These are phyloP conservation scores for Rhododendron mucronatum DNA, from an alignment of 148 eudicot genomes.

Conservation along the genomic window DNA sequence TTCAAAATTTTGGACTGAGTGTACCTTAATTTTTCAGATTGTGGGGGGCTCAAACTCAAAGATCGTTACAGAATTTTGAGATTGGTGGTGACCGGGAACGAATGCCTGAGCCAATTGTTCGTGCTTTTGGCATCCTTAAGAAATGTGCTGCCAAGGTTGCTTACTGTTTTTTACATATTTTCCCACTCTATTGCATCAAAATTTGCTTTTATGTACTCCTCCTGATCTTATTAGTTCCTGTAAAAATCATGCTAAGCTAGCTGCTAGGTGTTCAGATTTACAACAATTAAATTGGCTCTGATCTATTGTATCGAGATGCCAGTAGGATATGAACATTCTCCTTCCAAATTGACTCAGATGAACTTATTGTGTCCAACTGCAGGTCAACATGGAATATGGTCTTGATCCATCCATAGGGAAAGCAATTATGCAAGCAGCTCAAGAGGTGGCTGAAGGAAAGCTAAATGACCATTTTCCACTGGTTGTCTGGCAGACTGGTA, in stretches of 20 bases:
- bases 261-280: not conserved
- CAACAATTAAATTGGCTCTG: not conserved
- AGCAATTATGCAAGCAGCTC: conserved; percentile 97
- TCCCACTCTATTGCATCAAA: not conserved
- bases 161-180: not conserved
- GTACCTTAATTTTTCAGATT: conserved; percentile 38
- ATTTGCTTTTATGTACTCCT: not conserved
- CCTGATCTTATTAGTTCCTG: not conserved
- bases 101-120: conserved; percentile 94
- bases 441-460: conserved; percentile 96
- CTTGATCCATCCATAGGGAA: conserved; percentile 87
- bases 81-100: conserved; percentile 97
- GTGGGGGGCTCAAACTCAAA: conserved; percentile 99
- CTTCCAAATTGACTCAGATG: conserved; percentile 9
- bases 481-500: conserved; percentile 99
- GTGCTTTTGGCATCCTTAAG: conserved; percentile 87
- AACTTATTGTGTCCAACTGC: conserved; percentile 15
- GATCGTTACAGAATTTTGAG: conserved; percentile 93
- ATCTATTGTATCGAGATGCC: not conserved
- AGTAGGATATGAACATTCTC: not conserved
- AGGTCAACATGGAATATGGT: conserved; percentile 98
- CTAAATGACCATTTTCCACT: conserved; percentile 87
- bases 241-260: not conserved
- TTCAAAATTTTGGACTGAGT: not conserved
- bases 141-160: conserved; percentile 93